Percentiles rank a stretch among this genome's conserved stretches.
Evolutionary conservation across 169 alveolate species (phyloP).

Genomic region (Plasmodium ovale): DNA sequence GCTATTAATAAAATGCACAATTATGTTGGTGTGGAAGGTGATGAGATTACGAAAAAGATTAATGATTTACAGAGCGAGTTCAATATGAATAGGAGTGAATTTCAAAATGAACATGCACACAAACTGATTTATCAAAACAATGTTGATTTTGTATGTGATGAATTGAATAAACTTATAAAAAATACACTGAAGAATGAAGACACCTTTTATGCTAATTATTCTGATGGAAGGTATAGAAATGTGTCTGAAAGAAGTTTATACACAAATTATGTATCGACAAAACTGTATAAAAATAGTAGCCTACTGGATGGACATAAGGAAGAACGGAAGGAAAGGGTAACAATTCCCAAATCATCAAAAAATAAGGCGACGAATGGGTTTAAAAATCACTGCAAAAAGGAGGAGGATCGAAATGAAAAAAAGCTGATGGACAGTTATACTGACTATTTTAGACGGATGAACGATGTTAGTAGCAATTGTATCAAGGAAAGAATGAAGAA

Average conservation of each 20-base stretch:
- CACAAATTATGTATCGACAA: slow-evolving; percentile 49
- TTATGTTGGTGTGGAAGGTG: background rate
- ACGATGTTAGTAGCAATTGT: slow-evolving; percentile 3
- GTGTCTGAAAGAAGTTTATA: slow-evolving; percentile 37
- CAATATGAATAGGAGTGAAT: background rate
- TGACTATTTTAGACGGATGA: slow-evolving; percentile 24
- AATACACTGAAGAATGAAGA: slow-evolving; percentile 48
- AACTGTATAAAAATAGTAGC: slow-evolving; percentile 29
- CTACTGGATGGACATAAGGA: slow-evolving; percentile 3
- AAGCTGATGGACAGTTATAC: slow-evolving; percentile 18
- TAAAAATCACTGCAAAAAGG: background rate
- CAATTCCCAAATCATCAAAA: background rate
- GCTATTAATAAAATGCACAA: background rate
- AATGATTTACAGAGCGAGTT: background rate
- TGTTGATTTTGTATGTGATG: slow-evolving; percentile 62
- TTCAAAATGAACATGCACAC: background rate
- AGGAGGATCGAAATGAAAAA: slow-evolving; percentile 23
- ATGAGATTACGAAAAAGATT: slow-evolving; percentile 7
- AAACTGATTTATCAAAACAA: slow-evolving; percentile 22
- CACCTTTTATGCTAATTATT: slow-evolving; percentile 7
- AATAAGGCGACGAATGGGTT: background rate
- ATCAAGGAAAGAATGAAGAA: background rate
- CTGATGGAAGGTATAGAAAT: slow-evolving; percentile 27
- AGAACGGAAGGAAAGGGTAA: background rate
- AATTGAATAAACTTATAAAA: slow-evolving; percentile 33